phyloP scores from a whole-genome alignment of 331 rosid genomes.

The Phaseolus coccineus region DNA sequence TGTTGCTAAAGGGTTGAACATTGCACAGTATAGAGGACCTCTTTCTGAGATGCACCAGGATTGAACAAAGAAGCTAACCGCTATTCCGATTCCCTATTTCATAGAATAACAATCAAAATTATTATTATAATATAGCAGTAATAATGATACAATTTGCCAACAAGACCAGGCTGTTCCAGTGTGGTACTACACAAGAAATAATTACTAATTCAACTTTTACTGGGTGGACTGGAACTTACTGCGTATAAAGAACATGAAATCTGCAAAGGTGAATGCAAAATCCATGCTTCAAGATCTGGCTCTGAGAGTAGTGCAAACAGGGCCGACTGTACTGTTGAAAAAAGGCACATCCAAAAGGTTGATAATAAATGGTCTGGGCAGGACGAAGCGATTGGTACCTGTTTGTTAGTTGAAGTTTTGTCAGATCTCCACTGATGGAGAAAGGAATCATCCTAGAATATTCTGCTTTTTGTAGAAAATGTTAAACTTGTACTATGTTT shows the following conservation, averaged over 20 bases:
- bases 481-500: background rate
- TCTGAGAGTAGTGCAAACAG: slow-evolving; percentile 56
- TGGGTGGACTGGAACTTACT: slow-evolving; percentile 49
- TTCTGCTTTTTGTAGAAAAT: background rate
- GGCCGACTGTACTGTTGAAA: slow-evolving; percentile 57
- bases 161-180: background rate
- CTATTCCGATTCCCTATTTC: slow-evolving; percentile 67
- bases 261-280: slow-evolving; percentile 55
- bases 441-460: background rate
- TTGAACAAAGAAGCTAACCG: slow-evolving; percentile 62
- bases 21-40: slow-evolving; percentile 76
- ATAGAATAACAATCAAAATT: background rate
- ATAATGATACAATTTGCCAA: background rate
- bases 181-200: background rate
- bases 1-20: slow-evolving; percentile 76
- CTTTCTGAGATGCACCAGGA: slow-evolving; percentile 74
- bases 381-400: slow-evolving; percentile 69
- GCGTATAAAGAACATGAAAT: slow-evolving; percentile 66
- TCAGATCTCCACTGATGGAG: background rate
- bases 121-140: background rate
- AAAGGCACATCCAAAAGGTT: slow-evolving; percentile 68
- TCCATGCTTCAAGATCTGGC: slow-evolving; percentile 53
- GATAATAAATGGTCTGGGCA: slow-evolving; percentile 70
- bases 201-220: background rate
- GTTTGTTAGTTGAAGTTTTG: slow-evolving; percentile 11